These are phyloP conservation scores for Geotrichum reessii DNA, from an alignment of 1,139 yeast genomes.

Conservation along the genomic window DNA sequence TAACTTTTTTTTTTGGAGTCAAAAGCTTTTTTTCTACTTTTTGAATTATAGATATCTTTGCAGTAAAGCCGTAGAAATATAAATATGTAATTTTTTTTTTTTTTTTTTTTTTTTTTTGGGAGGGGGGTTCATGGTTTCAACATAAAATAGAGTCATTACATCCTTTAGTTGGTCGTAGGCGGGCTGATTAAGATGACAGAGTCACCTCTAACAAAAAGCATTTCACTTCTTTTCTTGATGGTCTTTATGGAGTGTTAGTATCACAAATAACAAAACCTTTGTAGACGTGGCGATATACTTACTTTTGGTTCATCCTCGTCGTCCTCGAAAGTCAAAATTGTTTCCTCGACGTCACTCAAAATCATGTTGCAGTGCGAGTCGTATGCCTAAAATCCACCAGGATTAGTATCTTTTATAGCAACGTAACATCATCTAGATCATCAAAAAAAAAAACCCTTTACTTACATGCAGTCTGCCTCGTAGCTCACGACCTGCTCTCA, in stretches of 20 bases:
- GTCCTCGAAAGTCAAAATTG: slow-evolving; percentile 53
- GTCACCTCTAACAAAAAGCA: slow-evolving; percentile 96
- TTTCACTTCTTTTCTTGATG: slow-evolving; percentile 64
- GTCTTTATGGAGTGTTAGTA: slow-evolving; percentile 31
- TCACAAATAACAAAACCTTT: not conserved
- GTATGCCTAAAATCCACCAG: slow-evolving; percentile 49
- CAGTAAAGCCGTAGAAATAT: slow-evolving; percentile 2
- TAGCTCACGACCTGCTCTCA: slow-evolving; percentile 94
- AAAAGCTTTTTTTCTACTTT: not conserved
- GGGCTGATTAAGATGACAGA: slow-evolving; percentile 75
- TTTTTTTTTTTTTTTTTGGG: not conserved
- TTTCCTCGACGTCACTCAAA: slow-evolving; percentile 86
- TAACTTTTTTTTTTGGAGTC: no score
- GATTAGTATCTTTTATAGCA: not conserved
- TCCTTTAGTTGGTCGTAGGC: slow-evolving; percentile 21
- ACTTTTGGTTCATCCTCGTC: slow-evolving; percentile 42
- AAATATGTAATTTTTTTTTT: not conserved
- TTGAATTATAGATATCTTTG: not conserved
- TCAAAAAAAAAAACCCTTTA: slow-evolving; percentile 14
- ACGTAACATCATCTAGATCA: no score
- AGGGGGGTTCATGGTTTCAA: not conserved
- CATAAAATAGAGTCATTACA: not conserved
- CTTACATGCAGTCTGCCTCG: slow-evolving; percentile 75
- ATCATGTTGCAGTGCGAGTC: slow-evolving; percentile 97
- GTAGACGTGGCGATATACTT: slow-evolving; percentile 16